Conservation (phyloP, 2,329 filamentous ascomycete species). For the Pochonia chlamydosporia region DNA sequence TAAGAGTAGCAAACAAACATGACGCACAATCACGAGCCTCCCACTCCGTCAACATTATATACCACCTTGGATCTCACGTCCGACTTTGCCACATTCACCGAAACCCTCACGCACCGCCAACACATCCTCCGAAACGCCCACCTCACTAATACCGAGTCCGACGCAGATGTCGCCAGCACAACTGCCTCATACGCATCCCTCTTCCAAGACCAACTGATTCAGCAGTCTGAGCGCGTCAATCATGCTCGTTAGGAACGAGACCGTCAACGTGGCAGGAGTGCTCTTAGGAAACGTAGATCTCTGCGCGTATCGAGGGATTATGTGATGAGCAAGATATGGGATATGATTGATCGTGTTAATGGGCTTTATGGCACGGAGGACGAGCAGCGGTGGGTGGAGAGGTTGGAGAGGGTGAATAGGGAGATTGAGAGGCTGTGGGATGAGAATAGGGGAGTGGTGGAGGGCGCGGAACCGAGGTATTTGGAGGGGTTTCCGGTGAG, state of each 20-base stretch:
- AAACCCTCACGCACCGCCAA: too few species aligned
- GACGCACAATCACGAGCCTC: too few species aligned
- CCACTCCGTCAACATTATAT: too few species aligned
- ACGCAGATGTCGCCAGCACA: too few species aligned
- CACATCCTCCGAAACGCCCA: too few species aligned
- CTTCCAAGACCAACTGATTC: background rate
- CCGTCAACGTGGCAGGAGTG: background rate
- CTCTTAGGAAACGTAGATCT: background rate
- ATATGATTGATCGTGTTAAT: background rate
- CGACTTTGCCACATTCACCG: too few species aligned
- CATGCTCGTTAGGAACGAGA: background rate
- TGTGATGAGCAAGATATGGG: background rate
- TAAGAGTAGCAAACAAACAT: too few species aligned
- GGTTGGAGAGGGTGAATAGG: background rate
- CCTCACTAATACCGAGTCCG: too few species aligned
- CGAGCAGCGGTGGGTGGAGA: background rate
- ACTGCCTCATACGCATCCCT: background rate
- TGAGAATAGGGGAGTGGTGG: background rate
- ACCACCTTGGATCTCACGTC: too few species aligned
- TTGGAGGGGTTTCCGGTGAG: background rate
- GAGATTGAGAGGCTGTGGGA: background rate
- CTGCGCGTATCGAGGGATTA: constrained; percentile 1
- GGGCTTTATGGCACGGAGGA: background rate
- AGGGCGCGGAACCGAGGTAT: background rate
- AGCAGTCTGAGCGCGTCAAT: background rate